phyloP scores from a whole-genome alignment of 129 eudicot species.

The Artemisia tridentata region DNA sequence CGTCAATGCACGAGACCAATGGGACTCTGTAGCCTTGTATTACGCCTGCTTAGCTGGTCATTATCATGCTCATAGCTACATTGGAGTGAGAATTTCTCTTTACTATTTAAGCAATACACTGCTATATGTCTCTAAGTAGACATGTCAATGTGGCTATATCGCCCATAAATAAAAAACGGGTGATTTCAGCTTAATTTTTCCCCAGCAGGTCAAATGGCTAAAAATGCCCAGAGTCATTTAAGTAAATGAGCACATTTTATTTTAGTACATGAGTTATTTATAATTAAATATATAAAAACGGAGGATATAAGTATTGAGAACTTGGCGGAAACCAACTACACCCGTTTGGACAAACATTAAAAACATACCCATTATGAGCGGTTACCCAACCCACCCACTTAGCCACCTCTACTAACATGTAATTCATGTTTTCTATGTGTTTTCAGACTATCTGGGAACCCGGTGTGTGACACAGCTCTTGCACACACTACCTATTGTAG shows the following conservation, averaged over 20 bases:
- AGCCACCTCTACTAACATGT: background rate
- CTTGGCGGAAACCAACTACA: background rate
- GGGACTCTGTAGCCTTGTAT: too few species aligned
- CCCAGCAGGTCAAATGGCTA: background rate
- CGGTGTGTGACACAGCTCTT: slow-evolving; percentile 65
- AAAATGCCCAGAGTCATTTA: too few species aligned
- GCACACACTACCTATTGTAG: slow-evolving; percentile 72
- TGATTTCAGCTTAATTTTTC: background rate
- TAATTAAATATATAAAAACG: too few species aligned
- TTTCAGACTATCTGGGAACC: slow-evolving; percentile 81
- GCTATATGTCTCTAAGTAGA: background rate
- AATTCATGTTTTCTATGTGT: background rate
- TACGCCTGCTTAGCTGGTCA: too few species aligned
- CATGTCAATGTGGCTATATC: background rate
- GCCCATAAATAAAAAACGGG: background rate
- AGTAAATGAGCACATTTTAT: too few species aligned
- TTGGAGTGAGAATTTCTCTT: slow-evolving; percentile 52
- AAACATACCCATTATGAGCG: background rate
- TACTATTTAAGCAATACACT: background rate
- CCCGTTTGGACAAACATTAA: background rate
- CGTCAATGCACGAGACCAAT: too few species aligned
- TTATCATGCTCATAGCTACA: too few species aligned
- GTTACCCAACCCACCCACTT: background rate
- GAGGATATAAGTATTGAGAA: background rate
- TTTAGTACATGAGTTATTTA: background rate